These are phyloP conservation scores for Fusarium duplospermum DNA, from an alignment of 2,329 filamentous ascomycete genomes.

Conservation along the genomic window DNA sequence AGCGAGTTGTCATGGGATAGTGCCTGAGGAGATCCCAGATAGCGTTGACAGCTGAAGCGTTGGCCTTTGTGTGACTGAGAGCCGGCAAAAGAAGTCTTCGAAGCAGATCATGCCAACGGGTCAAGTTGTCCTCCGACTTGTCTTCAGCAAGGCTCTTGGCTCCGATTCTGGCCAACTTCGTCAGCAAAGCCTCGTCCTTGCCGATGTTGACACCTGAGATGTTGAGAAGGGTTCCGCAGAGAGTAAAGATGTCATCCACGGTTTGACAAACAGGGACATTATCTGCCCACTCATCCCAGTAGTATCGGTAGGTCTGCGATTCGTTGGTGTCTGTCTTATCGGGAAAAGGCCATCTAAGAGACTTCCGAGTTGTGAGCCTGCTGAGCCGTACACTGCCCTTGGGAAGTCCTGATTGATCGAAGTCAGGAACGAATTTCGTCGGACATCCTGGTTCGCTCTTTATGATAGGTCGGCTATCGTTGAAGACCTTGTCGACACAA, in stretches of 20 bases:
- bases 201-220: slow-evolving; percentile 91
- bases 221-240: slow-evolving; percentile 87
- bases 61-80: slow-evolving; percentile 85
- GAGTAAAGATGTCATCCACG: slow-evolving; percentile 88
- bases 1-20: slow-evolving; percentile 82
- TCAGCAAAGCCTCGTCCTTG: slow-evolving; percentile 79
- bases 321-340: slow-evolving; percentile 82
- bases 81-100: slow-evolving; percentile 88
- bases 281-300: slow-evolving; percentile 97
- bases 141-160: slow-evolving; percentile 79
- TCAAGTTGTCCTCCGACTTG: slow-evolving; percentile 73
- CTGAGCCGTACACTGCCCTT: slow-evolving; percentile 76
- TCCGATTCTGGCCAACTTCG: slow-evolving; percentile 89
- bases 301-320: slow-evolving; percentile 87
- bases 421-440: slow-evolving; percentile 59
- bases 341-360: slow-evolving; percentile 84
- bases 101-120: slow-evolving; percentile 87
- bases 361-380: slow-evolving; percentile 71
- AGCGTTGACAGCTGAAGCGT: slow-evolving; percentile 85
- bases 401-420: slow-evolving; percentile 74
- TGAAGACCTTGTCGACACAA: slow-evolving; percentile 79
- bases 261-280: slow-evolving; percentile 92
- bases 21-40: slow-evolving; percentile 85
- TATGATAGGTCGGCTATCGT: slow-evolving; percentile 56
- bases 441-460: slow-evolving; percentile 49